Base-by-base conservation (phyloP, 768 basidiomycete species). In the Pulveroboletus sp. region DNA sequence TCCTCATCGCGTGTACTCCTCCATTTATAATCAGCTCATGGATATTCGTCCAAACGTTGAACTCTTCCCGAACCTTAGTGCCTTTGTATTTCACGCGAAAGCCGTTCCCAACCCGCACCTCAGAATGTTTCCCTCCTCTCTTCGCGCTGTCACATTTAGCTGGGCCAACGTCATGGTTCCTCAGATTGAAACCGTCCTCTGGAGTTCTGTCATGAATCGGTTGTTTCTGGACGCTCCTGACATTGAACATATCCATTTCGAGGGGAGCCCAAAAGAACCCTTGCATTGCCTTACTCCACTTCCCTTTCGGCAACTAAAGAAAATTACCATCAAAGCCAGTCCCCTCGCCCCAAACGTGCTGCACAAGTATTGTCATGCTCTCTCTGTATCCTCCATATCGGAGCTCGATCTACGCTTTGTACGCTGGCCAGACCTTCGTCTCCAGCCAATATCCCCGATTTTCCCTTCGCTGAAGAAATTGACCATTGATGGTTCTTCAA, bases 371-470 rank as follows among this genome's bases (percentile, higher is more conserved):
- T 56, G 48, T 18, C 54, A 62, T 36, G 51, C 51, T 21, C 44
- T 63, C 37, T 61, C 62, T 10, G 53, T 51, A 24, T 61, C 60
- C 8, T 3, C 42, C 33, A 27, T 62, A 37, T 38, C 14, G 31
- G 62, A 61, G 37, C 59, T 64, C 36, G 61, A 62, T 45, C 47
- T 64, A 31, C 62, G 58, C 18, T 51, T 62, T 32, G 52, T 57
- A 18, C 58, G 51, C 38, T 62, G 61, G 61, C 58, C 62, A 21
- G 62, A 58, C 17, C 39, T 44, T 27, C 52, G 51, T 42, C 35
- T 64, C 41, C 57, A 52, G 8, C 52, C 54, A 3, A 35, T 41
- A 37, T 52, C 50, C 21, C 52, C 62, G 14, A 59, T 62, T 27
- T 64, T 62, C 21, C 56, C 62, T 7, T 64, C 43, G 5, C 32